A percentile compares a stretch with the other conserved stretches of the same genome.
Evolutionary conservation across 352 stramenopile genomes (phyloP).

Genomic region (Phytophthora fragariaefolia): DNA sequence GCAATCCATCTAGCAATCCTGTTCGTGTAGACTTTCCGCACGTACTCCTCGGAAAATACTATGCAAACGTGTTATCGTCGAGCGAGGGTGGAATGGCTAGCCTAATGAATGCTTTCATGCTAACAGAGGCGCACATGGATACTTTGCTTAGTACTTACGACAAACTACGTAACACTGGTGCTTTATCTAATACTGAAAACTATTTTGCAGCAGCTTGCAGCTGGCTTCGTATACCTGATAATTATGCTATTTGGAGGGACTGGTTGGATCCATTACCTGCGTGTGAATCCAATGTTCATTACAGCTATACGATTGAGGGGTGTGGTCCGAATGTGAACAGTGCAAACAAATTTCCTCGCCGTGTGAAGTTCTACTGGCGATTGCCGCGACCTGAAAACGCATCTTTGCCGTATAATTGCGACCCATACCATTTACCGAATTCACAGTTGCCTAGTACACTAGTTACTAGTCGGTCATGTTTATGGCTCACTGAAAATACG

Average conservation of each 20-base stretch:
- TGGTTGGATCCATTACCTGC: slow-evolving; percentile 49
- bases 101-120: slow-evolving; percentile 28
- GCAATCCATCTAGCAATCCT: slow-evolving; percentile 47
- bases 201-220: slow-evolving; percentile 47
- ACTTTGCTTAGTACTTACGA: slow-evolving; percentile 26
- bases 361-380: slow-evolving; percentile 43
- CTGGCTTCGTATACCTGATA: slow-evolving; percentile 47
- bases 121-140: slow-evolving; percentile 30
- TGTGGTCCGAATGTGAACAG: slow-evolving; percentile 27
- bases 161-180: slow-evolving; percentile 1
- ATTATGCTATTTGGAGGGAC: slow-evolving; percentile 45
- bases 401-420: slow-evolving; percentile 49
- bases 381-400: slow-evolving; percentile 41
- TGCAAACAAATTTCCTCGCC: slow-evolving; percentile 33
- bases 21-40: slow-evolving; percentile 51
- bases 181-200: slow-evolving; percentile 25
- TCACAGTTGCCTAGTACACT: slow-evolving; percentile 30
- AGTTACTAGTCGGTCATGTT: slow-evolving; percentile 45
- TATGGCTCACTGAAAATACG: slow-evolving; percentile 42
- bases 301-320: slow-evolving; percentile 37
- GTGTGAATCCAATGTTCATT: slow-evolving; percentile 43
- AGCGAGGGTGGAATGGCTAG: slow-evolving; percentile 25
- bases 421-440: slow-evolving; percentile 29
- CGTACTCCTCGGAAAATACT: slow-evolving; percentile 46
- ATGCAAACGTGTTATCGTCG: slow-evolving; percentile 20